Base-by-base conservation (phyloP, 352 stramenopile genomes). In the Phytopythium ostracodes region DNA sequence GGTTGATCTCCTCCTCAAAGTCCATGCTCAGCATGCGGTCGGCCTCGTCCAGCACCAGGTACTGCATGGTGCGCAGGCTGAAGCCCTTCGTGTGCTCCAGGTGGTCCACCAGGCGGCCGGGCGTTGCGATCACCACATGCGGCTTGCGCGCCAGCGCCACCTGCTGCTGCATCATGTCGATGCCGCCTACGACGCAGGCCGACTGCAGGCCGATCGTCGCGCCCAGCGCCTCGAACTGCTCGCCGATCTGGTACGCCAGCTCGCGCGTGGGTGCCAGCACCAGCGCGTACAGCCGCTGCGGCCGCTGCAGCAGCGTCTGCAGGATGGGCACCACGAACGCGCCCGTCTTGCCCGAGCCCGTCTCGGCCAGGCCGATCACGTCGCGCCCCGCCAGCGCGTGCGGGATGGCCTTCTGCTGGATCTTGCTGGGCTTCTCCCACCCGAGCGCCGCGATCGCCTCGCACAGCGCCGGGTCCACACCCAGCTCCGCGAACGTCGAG, bases 1-100 rank as follows among this genome's bases (percentile, higher is more conserved):
- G 89, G 77, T 99, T 98, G 70, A 99, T 98, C 67, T 99, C 97
- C 67, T 99, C 87, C 72, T 99, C 95, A 62, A 98, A 99, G 68
- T 99, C 97, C 94, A 99, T 98, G 51, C 78, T 94, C 7, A 98
- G 77, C 92, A 98, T 98, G 31, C 96, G 78, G 64, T 99, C 96
- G 20, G 96, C 96, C 66, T 99, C 96, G 64, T 99, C 96, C 59
- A 99, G 70, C 15, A 98, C 89, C 17, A 98, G 68, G 67, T 94
- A 97, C 67, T 96, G 96, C 62, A 96, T 88, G 25, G 78, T 92
- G 25, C 86, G 84, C 36, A 98, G 70, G 61, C 79, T 96, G 72
- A 99, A 98, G 12, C 96, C 96, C 72, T 98, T 98, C 40, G 95
- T 98, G 73, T 98, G 98, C 68, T 98, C 91, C 66, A 99, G 71